Evolutionary conservation across 1,139 yeast species (phyloP).

Genomic region (Geotrichum phurueaensis): DNA sequence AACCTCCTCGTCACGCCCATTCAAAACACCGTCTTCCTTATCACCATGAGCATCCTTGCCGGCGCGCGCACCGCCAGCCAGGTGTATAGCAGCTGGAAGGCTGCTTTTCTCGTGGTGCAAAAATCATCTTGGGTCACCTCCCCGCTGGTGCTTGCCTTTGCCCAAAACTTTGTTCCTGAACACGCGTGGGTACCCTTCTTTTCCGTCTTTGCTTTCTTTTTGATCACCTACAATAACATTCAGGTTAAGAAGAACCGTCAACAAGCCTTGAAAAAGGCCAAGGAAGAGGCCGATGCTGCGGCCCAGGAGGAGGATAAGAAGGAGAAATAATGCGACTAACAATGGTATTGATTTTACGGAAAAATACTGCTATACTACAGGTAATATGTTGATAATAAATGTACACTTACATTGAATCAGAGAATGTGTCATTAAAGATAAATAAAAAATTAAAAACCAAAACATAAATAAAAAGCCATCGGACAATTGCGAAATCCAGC

Average conservation of each 20-base stretch:
- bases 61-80: conserved; percentile 35
- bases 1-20: conserved; percentile 61
- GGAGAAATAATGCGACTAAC: background rate
- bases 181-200: conserved; percentile 84
- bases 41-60: conserved; percentile 41
- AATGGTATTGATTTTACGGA: too few relatives aligned
- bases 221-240: conserved; percentile 76
- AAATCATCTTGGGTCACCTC: conserved; percentile 61
- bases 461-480: too few relatives aligned
- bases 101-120: conserved; percentile 52
- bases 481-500: too few relatives aligned
- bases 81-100: conserved; percentile 41
- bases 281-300: conserved; percentile 19
- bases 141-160: conserved; percentile 55
- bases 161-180: conserved; percentile 69
- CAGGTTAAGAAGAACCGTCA: conserved; percentile 47
- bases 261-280: conserved; percentile 26
- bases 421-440: too few relatives aligned
- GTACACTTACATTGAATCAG: too few relatives aligned
- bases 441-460: too few relatives aligned
- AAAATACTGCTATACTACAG: too few relatives aligned
- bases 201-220: conserved; percentile 61
- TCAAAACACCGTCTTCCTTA: conserved; percentile 50
- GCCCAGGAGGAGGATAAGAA: conserved; percentile 9
- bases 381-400: too few relatives aligned